phyloP scores from a whole-genome alignment of 305 asterid species.

The Rubia peregrina region DNA sequence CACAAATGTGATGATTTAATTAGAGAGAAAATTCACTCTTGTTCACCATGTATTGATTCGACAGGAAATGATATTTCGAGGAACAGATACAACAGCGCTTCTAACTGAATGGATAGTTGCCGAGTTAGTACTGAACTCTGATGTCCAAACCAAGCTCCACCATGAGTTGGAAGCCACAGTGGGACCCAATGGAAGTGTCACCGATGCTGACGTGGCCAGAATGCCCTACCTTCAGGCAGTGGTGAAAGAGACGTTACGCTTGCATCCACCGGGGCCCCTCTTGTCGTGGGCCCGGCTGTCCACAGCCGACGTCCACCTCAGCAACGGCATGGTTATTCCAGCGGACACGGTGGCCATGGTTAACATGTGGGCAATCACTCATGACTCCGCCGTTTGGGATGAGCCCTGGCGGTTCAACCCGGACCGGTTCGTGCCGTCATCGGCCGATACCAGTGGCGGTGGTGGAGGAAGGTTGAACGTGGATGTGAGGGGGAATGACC shows the following conservation, averaged over 20 bases:
- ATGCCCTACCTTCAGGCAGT: slow-evolving; percentile 47
- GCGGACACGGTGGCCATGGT: slow-evolving; percentile 56
- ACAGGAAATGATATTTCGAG: slow-evolving; percentile 64
- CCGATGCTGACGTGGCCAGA: slow-evolving; percentile 24
- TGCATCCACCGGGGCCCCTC: slow-evolving; percentile 64
- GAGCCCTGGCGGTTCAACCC: slow-evolving; percentile 41
- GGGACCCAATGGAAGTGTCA: slow-evolving; percentile 14
- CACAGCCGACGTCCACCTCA: slow-evolving; percentile 36
- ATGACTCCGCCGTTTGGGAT: slow-evolving; percentile 38
- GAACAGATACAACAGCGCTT: slow-evolving; percentile 54
- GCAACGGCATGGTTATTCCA: slow-evolving; percentile 53
- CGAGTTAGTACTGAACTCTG: slow-evolving; percentile 36
- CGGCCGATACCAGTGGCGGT: slow-evolving; percentile 10
- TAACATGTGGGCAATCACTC: slow-evolving; percentile 75
- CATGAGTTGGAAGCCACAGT: slow-evolving; percentile 23
- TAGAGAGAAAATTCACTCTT: too few species aligned
- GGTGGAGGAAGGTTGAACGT: slow-evolving; percentile 27
- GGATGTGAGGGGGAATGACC: slow-evolving; percentile 48
- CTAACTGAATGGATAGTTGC: slow-evolving; percentile 64
- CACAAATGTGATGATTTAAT: too few species aligned
- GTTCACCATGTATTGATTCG: not conserved
- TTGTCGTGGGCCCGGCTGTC: slow-evolving; percentile 62
- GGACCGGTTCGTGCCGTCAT: slow-evolving; percentile 33
- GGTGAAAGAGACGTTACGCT: slow-evolving; percentile 46
- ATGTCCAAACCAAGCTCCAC: slow-evolving; percentile 32